A percentile compares a stretch with the other conserved stretches of the same genome.
These are phyloP conservation scores for Immersiella caudata DNA, from an alignment of 495 filamentous ascomycete species.

Conservation along the genomic window DNA sequence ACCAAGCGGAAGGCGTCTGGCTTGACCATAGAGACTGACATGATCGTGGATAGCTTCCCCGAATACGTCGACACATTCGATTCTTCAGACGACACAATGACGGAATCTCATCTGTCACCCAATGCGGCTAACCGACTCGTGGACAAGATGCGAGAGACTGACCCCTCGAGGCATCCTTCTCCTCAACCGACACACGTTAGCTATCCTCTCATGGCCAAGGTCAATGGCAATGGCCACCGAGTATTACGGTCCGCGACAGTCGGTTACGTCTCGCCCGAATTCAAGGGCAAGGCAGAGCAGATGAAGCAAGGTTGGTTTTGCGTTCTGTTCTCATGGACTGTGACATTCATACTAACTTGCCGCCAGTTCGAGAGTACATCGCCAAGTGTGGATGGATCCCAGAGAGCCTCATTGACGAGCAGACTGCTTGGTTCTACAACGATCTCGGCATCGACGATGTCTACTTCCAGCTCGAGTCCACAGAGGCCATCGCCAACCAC, in stretches of 20 bases:
- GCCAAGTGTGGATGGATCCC: slow-evolving; percentile 74
- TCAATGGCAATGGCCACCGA: slow-evolving; percentile 59
- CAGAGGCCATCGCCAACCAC: slow-evolving; percentile 85
- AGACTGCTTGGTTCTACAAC: slow-evolving; percentile 96
- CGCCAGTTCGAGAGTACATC: slow-evolving; percentile 47
- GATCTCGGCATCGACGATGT: slow-evolving; percentile 97
- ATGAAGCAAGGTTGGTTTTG: slow-evolving; percentile 75
- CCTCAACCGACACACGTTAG: slow-evolving; percentile 90
- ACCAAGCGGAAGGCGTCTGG: slow-evolving; percentile 35
- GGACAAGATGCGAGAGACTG: slow-evolving; percentile 34
- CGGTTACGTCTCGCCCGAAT: slow-evolving; percentile 93
- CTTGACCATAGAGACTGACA: slow-evolving; percentile 51
- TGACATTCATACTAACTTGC: slow-evolving; percentile 26
- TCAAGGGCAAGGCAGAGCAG: slow-evolving; percentile 91
- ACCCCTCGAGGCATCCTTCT: slow-evolving; percentile 63
- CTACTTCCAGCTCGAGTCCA: slow-evolving; percentile 93
- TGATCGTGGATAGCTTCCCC: slow-evolving; percentile 45
- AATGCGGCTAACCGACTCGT: slow-evolving; percentile 40
- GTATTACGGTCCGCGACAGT: slow-evolving; percentile 87
- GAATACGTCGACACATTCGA: slow-evolving; percentile 44
- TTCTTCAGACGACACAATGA: slow-evolving; percentile 40
- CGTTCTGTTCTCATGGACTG: not conserved
- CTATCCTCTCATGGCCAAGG: slow-evolving; percentile 64
- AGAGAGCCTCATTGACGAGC: slow-evolving; percentile 73
- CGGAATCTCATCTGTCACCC: slow-evolving; percentile 28